Conservation (phyloP, 2,329 filamentous ascomycete genomes). For the Sclerotinia borealis region DNA sequence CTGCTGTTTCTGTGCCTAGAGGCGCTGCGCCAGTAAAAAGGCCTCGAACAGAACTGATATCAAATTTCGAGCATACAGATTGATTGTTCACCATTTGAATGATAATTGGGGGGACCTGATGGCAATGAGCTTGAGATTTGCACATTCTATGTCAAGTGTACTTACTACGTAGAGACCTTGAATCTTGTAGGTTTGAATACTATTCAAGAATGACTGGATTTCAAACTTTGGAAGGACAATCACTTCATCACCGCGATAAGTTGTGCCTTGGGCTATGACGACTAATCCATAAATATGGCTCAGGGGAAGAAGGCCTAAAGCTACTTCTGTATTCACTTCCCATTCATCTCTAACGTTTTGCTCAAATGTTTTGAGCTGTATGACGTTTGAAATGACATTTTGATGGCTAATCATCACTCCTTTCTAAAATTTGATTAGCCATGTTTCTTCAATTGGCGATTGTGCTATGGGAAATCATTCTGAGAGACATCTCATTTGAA, state of each 20-base stretch:
- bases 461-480: neutral
- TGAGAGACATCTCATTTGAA: neutral
- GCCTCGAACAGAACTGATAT: slow-evolving; percentile 59
- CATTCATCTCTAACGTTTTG: slow-evolving; percentile 43
- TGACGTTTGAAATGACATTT: slow-evolving; percentile 73
- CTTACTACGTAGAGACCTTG: slow-evolving; percentile 58
- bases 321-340: slow-evolving; percentile 19
- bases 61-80: slow-evolving; percentile 56
- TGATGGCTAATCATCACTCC: slow-evolving; percentile 81
- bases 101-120: slow-evolving; percentile 73
- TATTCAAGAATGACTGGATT: slow-evolving; percentile 53
- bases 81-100: slow-evolving; percentile 66
- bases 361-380: slow-evolving; percentile 40
- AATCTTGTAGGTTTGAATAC: slow-evolving; percentile 66
- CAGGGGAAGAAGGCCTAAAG: slow-evolving; percentile 74
- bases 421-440: slow-evolving; percentile 42
- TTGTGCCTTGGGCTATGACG: slow-evolving; percentile 58
- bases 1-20: slow-evolving; percentile 64
- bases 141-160: slow-evolving; percentile 2
- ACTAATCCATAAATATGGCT: slow-evolving; percentile 79
- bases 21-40: slow-evolving; percentile 76
- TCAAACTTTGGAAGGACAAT: slow-evolving; percentile 74
- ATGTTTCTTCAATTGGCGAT: slow-evolving; percentile 29
- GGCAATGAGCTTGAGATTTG: neutral
- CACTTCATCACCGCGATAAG: slow-evolving; percentile 67